phyloP scores from a whole-genome alignment of 257 asterid genomes.

The Solanum medicagineum region DNA sequence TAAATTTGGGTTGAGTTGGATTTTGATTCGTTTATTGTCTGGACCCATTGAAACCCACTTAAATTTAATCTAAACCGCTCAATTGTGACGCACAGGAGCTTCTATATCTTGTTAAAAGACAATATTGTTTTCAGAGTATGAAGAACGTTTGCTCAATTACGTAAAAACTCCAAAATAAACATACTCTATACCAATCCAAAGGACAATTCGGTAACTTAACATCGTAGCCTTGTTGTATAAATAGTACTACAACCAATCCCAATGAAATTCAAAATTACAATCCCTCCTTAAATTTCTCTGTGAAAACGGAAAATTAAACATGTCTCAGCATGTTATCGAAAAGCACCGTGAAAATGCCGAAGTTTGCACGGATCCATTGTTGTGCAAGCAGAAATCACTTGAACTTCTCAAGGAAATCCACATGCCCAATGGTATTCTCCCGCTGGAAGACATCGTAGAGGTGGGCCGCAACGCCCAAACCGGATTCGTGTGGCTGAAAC shows the following conservation, averaged over 20 bases:
- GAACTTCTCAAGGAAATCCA: constrained; percentile 49
- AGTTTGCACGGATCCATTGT: constrained; percentile 32
- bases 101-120: background rate
- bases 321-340: constrained; percentile 15
- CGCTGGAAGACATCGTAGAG: constrained; percentile 49
- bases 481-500: constrained; percentile 71
- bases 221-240: background rate
- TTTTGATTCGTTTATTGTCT: no score
- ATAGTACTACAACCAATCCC: background rate
- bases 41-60: no score
- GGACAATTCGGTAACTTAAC: background rate
- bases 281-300: background rate
- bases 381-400: constrained; percentile 49
- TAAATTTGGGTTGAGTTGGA: accelerated
- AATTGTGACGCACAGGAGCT: no score
- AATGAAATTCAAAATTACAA: background rate
- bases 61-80: no score
- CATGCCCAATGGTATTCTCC: constrained; percentile 66
- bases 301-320: background rate
- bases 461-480: constrained; percentile 46
- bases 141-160: background rate
- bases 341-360: constrained; percentile 58
- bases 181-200: background rate
- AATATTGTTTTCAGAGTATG: no score
- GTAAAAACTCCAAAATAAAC: background rate